Conservation (phyloP, 176 grass and related monocot species). For the Lolium multiflorum region DNA sequence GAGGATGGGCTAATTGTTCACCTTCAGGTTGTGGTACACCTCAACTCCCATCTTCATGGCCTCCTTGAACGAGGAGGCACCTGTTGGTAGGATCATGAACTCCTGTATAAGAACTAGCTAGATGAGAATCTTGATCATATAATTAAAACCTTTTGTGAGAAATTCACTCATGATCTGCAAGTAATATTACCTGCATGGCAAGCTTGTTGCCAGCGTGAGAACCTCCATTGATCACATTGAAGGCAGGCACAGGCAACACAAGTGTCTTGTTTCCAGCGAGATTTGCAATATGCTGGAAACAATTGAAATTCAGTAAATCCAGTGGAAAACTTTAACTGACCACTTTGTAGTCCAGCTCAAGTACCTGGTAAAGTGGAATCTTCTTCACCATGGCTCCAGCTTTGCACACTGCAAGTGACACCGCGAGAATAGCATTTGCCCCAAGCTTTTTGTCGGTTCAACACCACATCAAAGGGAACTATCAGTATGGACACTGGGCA, state of each 20-base stretch:
- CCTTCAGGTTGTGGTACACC: conserved; percentile 96
- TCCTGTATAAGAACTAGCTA: conserved; percentile 54
- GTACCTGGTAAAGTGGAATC: conserved; percentile 89
- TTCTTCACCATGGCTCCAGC: conserved; percentile 78
- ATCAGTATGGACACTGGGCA: background rate
- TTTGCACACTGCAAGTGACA: conserved; percentile 96
- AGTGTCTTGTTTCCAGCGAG: conserved; percentile 81
- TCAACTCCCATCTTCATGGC: conserved; percentile 99
- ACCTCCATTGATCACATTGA: conserved; percentile 98
- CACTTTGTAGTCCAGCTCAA: background rate
- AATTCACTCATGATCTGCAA: background rate
- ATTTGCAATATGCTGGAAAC: conserved; percentile 82
- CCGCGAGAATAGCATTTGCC: conserved; percentile 91
- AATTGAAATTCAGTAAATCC: background rate
- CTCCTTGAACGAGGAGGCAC: conserved; percentile 89
- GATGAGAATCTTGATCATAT: conserved; percentile 22
- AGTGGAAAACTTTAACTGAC: background rate
- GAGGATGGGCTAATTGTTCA: conserved; percentile 22
- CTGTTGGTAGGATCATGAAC: conserved; percentile 97
- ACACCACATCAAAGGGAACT: background rate
- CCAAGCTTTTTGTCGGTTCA: conserved; percentile 61
- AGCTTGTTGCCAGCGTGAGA: conserved; percentile 97
- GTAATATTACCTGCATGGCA: conserved; percentile 69
- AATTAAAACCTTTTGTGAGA: background rate
- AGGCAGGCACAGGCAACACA: conserved; percentile 83